Conservation (phyloP, 2,329 filamentous ascomycete species). For the Arthroderma sp. region DNA sequence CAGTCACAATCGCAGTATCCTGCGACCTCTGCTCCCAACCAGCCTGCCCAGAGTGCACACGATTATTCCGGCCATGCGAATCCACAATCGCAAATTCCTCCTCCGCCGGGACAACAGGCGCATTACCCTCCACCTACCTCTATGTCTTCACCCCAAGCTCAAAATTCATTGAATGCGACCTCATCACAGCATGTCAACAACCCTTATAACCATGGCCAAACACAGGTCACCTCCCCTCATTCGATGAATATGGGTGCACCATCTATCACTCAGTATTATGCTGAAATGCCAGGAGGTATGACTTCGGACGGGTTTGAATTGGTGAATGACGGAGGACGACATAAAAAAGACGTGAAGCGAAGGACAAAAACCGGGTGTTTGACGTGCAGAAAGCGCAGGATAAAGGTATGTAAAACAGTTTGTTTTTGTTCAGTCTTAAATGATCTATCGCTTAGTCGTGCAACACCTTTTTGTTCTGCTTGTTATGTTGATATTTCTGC, state of each 20-base stretch:
- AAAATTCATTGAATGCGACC: too few relatives aligned
- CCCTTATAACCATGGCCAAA: constrained; percentile 1
- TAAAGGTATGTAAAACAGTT: constrained; percentile 49
- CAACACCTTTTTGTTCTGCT: neutral
- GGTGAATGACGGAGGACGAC: constrained; percentile 44
- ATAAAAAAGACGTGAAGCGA: constrained; percentile 58
- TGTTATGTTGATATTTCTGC: neutral
- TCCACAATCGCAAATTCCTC: too few relatives aligned
- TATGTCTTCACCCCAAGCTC: too few relatives aligned
- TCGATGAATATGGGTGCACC: constrained; percentile 12
- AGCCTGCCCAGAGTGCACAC: too few relatives aligned
- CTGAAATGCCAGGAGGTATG: constrained; percentile 28
- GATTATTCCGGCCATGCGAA: too few relatives aligned
- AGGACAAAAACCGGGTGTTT: constrained; percentile 62
- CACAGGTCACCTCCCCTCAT: neutral
- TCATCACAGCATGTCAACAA: neutral
- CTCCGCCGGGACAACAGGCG: too few relatives aligned
- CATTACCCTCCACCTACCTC: too few relatives aligned
- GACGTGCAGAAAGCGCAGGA: constrained; percentile 52
- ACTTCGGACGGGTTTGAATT: constrained; percentile 40
- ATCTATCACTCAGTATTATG: constrained; percentile 33
- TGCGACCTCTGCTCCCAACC: too few relatives aligned
- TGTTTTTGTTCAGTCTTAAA: neutral
- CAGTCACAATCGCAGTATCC: too few relatives aligned
- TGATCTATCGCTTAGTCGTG: neutral